Evolutionary conservation across 306 rosid species (phyloP).

Genomic region (Cicer pinnatifidum): DNA sequence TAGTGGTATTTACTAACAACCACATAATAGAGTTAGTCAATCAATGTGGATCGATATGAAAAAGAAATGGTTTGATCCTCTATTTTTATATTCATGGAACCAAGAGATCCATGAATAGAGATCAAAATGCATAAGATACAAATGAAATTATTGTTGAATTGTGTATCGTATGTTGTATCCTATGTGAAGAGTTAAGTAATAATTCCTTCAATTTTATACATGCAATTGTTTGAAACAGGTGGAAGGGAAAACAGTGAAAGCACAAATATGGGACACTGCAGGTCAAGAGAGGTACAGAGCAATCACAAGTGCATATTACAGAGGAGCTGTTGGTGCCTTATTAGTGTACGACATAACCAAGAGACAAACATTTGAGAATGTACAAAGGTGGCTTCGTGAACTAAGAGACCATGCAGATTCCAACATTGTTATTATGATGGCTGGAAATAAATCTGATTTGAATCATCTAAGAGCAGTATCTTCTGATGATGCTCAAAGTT

Average conservation of each 20-base stretch:
- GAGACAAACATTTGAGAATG: conserved; percentile 74
- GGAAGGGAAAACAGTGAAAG: conserved; percentile 82
- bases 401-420: conserved; percentile 76
- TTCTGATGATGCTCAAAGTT: conserved; percentile 59
- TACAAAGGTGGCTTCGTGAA: conserved; percentile 73
- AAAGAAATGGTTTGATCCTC: too few species aligned
- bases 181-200: too few species aligned
- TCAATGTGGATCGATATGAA: too few species aligned
- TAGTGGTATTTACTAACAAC: too few species aligned
- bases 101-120: too few species aligned
- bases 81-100: too few species aligned
- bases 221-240: conserved; percentile 48
- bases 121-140: too few species aligned
- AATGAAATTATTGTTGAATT: too few species aligned
- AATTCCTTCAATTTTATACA: too few species aligned
- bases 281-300: conserved; percentile 88
- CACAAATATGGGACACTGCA: conserved; percentile 90
- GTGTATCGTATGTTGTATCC: too few species aligned
- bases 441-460: conserved; percentile 67
- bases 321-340: conserved; percentile 84
- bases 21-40: too few species aligned
- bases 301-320: conserved; percentile 78
- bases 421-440: conserved; percentile 73
- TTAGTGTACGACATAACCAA: conserved; percentile 79
- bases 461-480: conserved; percentile 68